Conservation (phyloP, 192 early-diverging fungal species). For the Backusella morwellensis region DNA sequence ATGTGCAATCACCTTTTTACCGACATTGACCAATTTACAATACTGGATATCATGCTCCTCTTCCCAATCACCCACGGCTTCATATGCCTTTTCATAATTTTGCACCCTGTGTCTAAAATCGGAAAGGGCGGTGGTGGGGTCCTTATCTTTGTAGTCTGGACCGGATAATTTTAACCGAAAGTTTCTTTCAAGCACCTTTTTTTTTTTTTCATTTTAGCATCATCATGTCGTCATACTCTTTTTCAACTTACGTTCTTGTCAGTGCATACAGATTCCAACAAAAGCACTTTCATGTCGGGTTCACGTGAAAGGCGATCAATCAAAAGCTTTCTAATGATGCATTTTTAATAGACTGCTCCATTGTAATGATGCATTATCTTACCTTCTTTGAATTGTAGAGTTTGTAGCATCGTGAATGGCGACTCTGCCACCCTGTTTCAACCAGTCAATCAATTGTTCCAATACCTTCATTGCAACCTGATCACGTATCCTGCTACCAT, state of each 20-base stretch:
- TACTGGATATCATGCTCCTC: slow-evolving; percentile 82
- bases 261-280: slow-evolving; percentile 88
- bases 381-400: slow-evolving; percentile 81
- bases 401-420: slow-evolving; percentile 97
- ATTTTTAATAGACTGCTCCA: too few relatives aligned
- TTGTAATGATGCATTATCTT: background rate
- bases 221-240: slow-evolving; percentile 8
- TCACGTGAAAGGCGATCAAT: slow-evolving; percentile 58
- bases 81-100: slow-evolving; percentile 95
- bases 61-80: slow-evolving; percentile 79
- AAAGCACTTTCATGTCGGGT: slow-evolving; percentile 66
- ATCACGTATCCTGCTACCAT: slow-evolving; percentile 77
- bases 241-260: slow-evolving; percentile 44
- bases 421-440: slow-evolving; percentile 83
- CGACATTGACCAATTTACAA: slow-evolving; percentile 96
- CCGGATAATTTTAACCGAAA: slow-evolving; percentile 87
- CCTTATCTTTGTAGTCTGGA: slow-evolving; percentile 90
- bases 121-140: slow-evolving; percentile 69
- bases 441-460: slow-evolving; percentile 90
- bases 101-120: slow-evolving; percentile 85
- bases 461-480: slow-evolving; percentile 87
- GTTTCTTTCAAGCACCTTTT: slow-evolving; percentile 71
- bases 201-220: background rate
- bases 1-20: slow-evolving; percentile 93
- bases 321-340: slow-evolving; percentile 41